Evolutionary conservation across 2,329 filamentous ascomycete genomes (phyloP).

Genomic region (Conoideocrella luteorostrata): DNA sequence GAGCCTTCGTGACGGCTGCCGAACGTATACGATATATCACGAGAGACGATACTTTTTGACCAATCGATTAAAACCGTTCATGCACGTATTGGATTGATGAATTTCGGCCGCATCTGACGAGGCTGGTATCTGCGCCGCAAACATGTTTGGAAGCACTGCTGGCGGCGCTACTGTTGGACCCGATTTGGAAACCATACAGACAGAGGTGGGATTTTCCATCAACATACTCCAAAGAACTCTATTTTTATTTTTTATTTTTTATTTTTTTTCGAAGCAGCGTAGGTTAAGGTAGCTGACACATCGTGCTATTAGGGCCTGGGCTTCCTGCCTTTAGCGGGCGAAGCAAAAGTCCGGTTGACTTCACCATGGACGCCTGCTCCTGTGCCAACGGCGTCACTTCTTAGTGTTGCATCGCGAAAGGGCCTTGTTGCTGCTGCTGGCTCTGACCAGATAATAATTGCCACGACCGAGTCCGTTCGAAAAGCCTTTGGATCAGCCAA

Average conservation of each 20-base stretch:
- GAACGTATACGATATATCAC: too few species aligned
- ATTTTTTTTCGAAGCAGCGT: neutral
- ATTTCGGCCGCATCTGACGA: conserved; percentile 18
- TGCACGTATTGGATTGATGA: conserved; percentile 15
- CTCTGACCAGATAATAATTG: conserved; percentile 70
- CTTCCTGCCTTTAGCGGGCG: conserved; percentile 73
- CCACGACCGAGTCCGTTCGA: conserved; percentile 70
- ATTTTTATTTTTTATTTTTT: too few species aligned
- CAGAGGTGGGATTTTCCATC: conserved; percentile 53
- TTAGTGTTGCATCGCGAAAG: conserved; percentile 73
- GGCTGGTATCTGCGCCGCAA: conserved; percentile 31
- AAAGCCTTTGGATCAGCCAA: conserved; percentile 62
- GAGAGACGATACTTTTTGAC: neutral
- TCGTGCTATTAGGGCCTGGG: conserved; percentile 56
- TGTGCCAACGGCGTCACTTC: conserved; percentile 69
- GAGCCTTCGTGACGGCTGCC: too few species aligned
- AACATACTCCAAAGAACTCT: too few species aligned
- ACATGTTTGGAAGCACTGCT: conserved; percentile 52
- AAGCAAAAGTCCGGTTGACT: conserved; percentile 76
- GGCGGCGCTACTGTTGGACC: conserved; percentile 44
- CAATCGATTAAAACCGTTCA: neutral
- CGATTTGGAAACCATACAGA: conserved; percentile 71
- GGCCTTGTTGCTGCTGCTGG: conserved; percentile 83
- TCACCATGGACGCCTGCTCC: conserved; percentile 73
- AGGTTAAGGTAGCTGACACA: neutral